Percentiles rank a stretch among this genome's conserved stretches.
phyloP scores from a whole-genome alignment of 176 grass and related monocot species.

The Aegilops longissima region DNA sequence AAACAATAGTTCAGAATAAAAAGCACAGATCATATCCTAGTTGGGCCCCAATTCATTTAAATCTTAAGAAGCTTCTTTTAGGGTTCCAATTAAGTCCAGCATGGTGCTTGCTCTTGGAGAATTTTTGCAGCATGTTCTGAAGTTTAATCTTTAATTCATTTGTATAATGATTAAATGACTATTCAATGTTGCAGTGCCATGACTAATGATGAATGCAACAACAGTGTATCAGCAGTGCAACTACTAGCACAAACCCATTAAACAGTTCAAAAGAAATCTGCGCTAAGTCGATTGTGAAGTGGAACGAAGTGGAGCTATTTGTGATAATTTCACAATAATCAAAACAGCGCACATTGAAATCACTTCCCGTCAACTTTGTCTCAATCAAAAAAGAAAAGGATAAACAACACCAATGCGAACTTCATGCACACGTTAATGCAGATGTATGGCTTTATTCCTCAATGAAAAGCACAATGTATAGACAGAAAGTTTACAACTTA shows the following conservation, averaged over 20 bases:
- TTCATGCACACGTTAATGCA: neutral
- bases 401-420: neutral
- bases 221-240: neutral
- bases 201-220: neutral
- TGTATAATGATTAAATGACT: neutral
- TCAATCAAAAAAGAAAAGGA: neutral
- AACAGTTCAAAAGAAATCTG: slow-evolving; percentile 1
- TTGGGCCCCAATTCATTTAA: neutral
- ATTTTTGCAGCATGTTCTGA: neutral
- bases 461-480: slow-evolving; percentile 15
- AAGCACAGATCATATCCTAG: neutral
- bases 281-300: neutral
- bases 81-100: neutral
- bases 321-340: neutral
- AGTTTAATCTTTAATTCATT: slow-evolving; percentile 3
- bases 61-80: neutral
- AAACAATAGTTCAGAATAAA: neutral
- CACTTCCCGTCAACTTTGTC: neutral
- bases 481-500: slow-evolving; percentile 43
- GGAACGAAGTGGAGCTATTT: neutral
- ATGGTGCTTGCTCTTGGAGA: neutral
- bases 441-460: slow-evolving; percentile 12
- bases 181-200: neutral
- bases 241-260: neutral
- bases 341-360: neutral